These are phyloP conservation scores for Colletotrichum costaricense DNA, from an alignment of 2,329 filamentous ascomycete species.

Conservation along the genomic window DNA sequence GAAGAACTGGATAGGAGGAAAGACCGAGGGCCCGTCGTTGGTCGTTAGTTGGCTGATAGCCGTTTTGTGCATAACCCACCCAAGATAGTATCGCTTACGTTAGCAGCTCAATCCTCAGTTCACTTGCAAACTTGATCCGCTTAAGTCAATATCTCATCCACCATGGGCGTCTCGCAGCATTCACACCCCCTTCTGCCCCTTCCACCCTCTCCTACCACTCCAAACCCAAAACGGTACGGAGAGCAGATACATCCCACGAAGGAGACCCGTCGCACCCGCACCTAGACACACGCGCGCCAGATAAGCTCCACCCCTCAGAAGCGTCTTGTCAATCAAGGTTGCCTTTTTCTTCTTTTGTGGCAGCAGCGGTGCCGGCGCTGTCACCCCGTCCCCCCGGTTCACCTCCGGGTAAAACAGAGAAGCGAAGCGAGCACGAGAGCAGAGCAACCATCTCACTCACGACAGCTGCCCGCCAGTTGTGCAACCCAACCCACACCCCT, in stretches of 20 bases:
- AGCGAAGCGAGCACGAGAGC: not conserved
- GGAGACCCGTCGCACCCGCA: conserved; percentile 16
- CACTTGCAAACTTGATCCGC: not conserved
- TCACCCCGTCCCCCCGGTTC: conserved; percentile 18
- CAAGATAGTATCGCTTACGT: not conserved
- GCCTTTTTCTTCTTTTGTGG: not conserved
- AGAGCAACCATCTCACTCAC: conserved; percentile 9
- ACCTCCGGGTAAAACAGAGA: conserved; percentile 3
- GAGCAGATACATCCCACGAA: conserved; percentile 28
- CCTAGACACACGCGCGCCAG: conserved; percentile 3
- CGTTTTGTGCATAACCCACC: not conserved
- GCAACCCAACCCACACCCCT: not conserved
- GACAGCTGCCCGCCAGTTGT: conserved; percentile 35
- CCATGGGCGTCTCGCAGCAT: conserved; percentile 16
- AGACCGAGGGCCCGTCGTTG: not conserved
- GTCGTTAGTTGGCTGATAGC: not conserved
- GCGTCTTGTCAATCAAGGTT: not conserved
- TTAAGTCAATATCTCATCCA: conserved; percentile 14
- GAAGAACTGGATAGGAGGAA: no score
- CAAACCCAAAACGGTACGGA: conserved; percentile 32
- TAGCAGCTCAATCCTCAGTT: not conserved
- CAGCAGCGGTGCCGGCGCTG: not conserved
- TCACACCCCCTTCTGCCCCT: conserved; percentile 26
- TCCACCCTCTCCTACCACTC: conserved; percentile 30
- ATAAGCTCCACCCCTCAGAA: conserved; percentile 33